Base-by-base conservation (phyloP, 1,139 yeast species). In the Blastobotrys illinoisensis region DNA sequence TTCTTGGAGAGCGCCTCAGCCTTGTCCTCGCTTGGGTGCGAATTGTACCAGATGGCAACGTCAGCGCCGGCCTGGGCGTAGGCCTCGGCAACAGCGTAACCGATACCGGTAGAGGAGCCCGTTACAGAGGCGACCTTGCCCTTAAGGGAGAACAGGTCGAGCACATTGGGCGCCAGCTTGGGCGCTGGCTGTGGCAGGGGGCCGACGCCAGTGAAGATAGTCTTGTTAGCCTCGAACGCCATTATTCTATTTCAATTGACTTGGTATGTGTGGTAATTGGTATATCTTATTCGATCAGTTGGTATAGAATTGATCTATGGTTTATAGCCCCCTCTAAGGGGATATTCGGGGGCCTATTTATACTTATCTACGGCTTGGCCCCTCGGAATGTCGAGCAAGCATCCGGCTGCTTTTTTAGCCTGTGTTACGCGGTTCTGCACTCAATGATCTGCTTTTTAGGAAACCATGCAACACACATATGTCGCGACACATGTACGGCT, bases 21-120 rank as follows among this genome's bases (percentile, higher is more conserved):
- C 66, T 80, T 76, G 26, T 76, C 76, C 54, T 81, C 83, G 7
- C 87, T 79, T 32, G 87, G 82, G 60, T 81, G 79, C 46, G 83
- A 76, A 69, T 81, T 80, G 76, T 84, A 86, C 96, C 96, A 88
- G 64, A 89, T 78, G 59, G 91, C 93, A 48, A 89, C 86, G 62
- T 87, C 89, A 9, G 96, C 96, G 53, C 96, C 97, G 3, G 95
- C 95, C 73, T 88, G 95, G 51, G 95, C 91, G 65, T 76, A 88
- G 0, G 91, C 95, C 67, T 83, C 86, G 47, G 96, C 96, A 24
- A 88, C 88, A 5, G 88, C 89, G 61, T 74, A 78, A 11, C 97
- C 97, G 64, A 89, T 89, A 26, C 97, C 97, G 44, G 86, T 79
- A 14, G 95, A 85, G 3, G 95, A 85, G 36, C 97, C 97, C 18